These are phyloP conservation scores for Trichoderma afroharzianum DNA, from an alignment of 2,329 filamentous ascomycete species.

Conservation along the genomic window DNA sequence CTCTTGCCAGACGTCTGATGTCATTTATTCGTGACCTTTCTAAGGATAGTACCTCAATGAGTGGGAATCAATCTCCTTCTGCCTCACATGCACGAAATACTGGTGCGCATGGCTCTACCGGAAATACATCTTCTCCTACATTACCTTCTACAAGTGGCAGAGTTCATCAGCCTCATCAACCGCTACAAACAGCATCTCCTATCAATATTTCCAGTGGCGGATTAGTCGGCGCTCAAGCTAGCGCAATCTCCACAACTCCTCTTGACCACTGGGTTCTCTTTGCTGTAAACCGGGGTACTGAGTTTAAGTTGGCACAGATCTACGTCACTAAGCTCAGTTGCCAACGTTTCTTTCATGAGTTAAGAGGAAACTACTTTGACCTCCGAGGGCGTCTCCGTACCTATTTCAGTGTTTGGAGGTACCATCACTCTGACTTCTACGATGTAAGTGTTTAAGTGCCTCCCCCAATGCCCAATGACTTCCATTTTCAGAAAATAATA, in stretches of 20 bases:
- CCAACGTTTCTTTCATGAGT: no score
- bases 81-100: neutral
- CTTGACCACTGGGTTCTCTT: neutral
- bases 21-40: neutral
- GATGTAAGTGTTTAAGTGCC: no score
- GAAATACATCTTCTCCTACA: neutral
- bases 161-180: neutral
- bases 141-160: neutral
- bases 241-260: neutral
- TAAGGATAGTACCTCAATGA: neutral
- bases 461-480: no score
- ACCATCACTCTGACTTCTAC: no score
- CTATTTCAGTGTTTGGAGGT: no score
- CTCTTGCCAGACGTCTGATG: neutral
- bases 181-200: neutral
- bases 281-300: neutral
- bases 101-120: neutral
- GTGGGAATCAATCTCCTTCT: neutral
- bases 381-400: no score
- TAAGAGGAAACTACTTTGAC: no score
- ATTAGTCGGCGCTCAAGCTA: neutral
- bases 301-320: no score
- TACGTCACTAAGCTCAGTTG: no score
- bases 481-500: no score
- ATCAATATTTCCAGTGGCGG: neutral